Base-by-base conservation (phyloP, 345 rosid species). In the Turnera subulata region DNA sequence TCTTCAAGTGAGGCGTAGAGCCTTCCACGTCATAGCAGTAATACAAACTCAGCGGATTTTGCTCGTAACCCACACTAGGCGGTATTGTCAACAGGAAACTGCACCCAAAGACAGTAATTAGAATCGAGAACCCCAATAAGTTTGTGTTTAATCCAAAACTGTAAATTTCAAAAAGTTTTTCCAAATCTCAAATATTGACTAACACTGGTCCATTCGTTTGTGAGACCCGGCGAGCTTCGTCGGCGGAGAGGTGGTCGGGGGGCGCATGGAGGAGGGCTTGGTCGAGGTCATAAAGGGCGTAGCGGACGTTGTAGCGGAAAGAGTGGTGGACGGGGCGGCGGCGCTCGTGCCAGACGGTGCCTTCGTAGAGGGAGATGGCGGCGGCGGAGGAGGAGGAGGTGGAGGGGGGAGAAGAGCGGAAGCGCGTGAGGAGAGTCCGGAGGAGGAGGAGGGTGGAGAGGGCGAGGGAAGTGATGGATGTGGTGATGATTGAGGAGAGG, bases 21-120 rank as follows among this genome's bases (percentile, higher is more conserved):
- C 74, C 85, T 44, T 77, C 74, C 44, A 67, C 12, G 54, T 77
- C 73, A 40, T 88, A 88, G 72, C 98, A 91, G 61, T 91, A 91
- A 55, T 88, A 91, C 76, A 91, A 46, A 57, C 98, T 92, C 80
- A 86, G 64, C 0, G 98, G 98, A 64, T 92, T 92, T 64, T 86
- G 97, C 50, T 84, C 95, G 61, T 86, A 84, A 46, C 98, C 95
- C 49, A 89, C 86, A 17, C 95, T 92, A 2, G 89, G 91, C 61
- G 98, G 98, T 62, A 92, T 82, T 20, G 96, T 89, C 75, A 89
- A 71, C 22, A 92, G 75, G 53, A 70, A 86, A 26, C 98, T 92
- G 82, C 77, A 62, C 6, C 54, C 50, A 35, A 24, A 11, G n/a
- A 13, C 2, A 17, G 39, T 33, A 35, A 16, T 0, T 1, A 37